These are phyloP conservation scores for Euphorbia lathyris DNA, from an alignment of 345 rosid genomes.

Conservation along the genomic window DNA sequence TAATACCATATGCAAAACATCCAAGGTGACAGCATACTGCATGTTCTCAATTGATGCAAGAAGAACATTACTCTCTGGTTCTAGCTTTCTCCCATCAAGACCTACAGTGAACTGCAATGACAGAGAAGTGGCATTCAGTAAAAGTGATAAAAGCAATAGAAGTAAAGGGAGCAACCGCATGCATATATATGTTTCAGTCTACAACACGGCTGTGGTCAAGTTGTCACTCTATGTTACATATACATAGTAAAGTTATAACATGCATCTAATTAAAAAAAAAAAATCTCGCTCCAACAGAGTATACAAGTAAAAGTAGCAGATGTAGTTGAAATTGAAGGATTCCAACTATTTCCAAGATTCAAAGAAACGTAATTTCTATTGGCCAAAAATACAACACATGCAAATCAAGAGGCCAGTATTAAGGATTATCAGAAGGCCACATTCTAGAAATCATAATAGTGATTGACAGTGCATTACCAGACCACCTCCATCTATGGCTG, in stretches of 20 bases:
- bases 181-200: background rate
- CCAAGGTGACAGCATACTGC: conserved; percentile 99
- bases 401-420: background rate
- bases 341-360: background rate
- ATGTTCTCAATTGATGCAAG: conserved; percentile 99
- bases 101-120: conserved; percentile 61
- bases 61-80: conserved; percentile 97
- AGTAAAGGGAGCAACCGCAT: conserved; percentile 4
- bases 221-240: background rate
- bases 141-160: background rate
- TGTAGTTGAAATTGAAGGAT: background rate
- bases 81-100: conserved; percentile 88
- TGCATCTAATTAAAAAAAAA: background rate
- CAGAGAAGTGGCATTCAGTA: background rate
- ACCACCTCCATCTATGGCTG: conserved; percentile 87
- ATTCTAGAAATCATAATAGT: background rate
- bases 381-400: background rate
- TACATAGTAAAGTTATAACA: background rate
- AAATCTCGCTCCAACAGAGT: background rate
- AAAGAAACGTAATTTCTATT: background rate
- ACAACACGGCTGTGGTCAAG: background rate
- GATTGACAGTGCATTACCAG: conserved; percentile 44
- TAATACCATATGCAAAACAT: conserved; percentile 85
- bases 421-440: background rate
- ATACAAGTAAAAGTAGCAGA: background rate